Base-by-base conservation (phyloP, 768 basidiomycete genomes). In the Rhodotorula babjevae region DNA sequence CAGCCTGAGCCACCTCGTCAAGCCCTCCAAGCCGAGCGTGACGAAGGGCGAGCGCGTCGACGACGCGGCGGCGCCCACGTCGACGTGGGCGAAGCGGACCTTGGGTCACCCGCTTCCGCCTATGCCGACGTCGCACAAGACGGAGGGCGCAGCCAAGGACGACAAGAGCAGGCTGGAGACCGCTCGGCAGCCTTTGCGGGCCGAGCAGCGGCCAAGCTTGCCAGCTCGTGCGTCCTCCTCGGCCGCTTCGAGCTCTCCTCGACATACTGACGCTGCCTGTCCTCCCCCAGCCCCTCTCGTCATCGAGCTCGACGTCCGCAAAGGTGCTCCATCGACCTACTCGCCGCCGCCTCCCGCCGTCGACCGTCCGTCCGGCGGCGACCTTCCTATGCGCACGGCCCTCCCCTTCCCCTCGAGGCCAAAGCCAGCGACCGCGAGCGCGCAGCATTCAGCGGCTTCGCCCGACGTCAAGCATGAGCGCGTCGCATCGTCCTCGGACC, bases 41-140 rank as follows among this genome's bases (percentile, higher is more conserved):
- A 33, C 23, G 3, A 29, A 67, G 23, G 49, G 31, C 1, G 64
- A 47, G 29, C 18, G 57, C 21, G 33, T 25, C 7, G 19, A 42
- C 42, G 42, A 40, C 6, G 55, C 40, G 12, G 18, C 6, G 2
- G 44, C 44, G 44, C 14, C 42, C 9, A 12, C 6, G 14, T 18
- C 44, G 14, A 46, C 44, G 44, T 64, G 64, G 55, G 18, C 16
- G 21, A 65, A 57, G 64, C 64, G 64, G 16, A 65, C 21, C 29
- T 19, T 21, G 15, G n/a, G 29, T 19, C n/a, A 56, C 29, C 23
- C 64, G 11, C n/a, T 57, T 25, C 55, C 64, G 64, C 29, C 18
- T 0, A 42, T 21, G 23, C 55, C 64, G 14, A 27, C 64, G 12
- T 31, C 19, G 18, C 57, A 47, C 36, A 55, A 53, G 5, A n/a